Evolutionary conservation across 306 rosid genomes (phyloP).

Genomic region (Medicago lupulina): DNA sequence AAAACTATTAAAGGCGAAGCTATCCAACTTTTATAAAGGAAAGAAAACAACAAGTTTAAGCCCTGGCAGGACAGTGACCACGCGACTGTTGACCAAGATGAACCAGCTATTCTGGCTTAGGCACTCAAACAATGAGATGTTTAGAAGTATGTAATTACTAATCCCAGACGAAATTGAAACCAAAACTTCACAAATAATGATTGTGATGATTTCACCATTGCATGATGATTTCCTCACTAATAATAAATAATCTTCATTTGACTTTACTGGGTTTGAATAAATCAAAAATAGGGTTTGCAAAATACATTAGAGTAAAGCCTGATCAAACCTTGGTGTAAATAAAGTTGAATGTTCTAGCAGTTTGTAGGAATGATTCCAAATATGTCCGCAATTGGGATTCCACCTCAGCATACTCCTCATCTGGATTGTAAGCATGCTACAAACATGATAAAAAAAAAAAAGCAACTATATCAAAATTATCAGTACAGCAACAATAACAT

Average conservation of each 20-base stretch:
- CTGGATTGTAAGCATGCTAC: slow-evolving; percentile 90
- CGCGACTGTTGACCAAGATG: slow-evolving; percentile 2
- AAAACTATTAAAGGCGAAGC: background rate
- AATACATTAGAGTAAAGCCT: slow-evolving; percentile 8
- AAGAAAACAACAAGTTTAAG: background rate
- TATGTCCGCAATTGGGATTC: slow-evolving; percentile 82
- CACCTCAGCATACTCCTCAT: slow-evolving; percentile 82
- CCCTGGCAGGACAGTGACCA: background rate
- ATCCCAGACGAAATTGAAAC: slow-evolving; percentile 9
- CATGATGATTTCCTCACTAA: slow-evolving; percentile 5
- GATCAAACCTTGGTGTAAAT: slow-evolving; percentile 83
- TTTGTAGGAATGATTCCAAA: slow-evolving; percentile 90
- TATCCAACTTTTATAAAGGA: background rate
- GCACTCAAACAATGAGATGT: slow-evolving; percentile 20
- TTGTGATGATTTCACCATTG: slow-evolving; percentile 2
- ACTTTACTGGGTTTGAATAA: slow-evolving; percentile 16
- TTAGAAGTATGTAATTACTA: slow-evolving; percentile 9
- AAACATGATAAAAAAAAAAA: slow-evolving; percentile 32
- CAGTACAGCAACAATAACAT: slow-evolving; percentile 15
- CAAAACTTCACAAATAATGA: slow-evolving; percentile 2
- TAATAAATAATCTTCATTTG: slow-evolving; percentile 1
- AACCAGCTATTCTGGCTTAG: slow-evolving; percentile 12
- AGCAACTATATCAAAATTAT: slow-evolving; percentile 25
- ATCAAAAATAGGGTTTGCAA: background rate
- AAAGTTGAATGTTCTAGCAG: slow-evolving; percentile 85